Conservation (phyloP, 1,284 basidiomycete species). For the Psilocybe mexicana region DNA sequence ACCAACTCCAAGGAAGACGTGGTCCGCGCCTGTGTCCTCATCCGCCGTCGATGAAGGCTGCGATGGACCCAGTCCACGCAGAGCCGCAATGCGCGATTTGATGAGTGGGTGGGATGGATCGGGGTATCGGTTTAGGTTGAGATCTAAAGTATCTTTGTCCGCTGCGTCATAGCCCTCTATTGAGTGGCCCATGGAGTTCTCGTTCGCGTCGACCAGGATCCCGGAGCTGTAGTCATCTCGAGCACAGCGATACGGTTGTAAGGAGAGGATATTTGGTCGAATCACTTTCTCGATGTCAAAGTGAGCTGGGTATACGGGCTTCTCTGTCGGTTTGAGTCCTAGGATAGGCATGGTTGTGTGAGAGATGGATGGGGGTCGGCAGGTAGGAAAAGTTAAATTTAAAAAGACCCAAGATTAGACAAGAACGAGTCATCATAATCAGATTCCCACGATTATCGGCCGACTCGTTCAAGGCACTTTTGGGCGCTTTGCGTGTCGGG, state of each 20-base stretch:
- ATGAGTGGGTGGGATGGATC: conserved; percentile 82
- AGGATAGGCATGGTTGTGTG: conserved; percentile 39
- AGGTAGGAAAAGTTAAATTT: background rate
- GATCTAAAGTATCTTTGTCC: conserved; percentile 20
- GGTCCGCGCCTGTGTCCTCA: conserved; percentile 39
- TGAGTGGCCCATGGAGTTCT: conserved; percentile 91
- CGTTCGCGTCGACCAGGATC: conserved; percentile 97
- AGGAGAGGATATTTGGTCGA: conserved; percentile 89
- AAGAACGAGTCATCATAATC: background rate
- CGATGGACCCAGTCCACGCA: conserved; percentile 64
- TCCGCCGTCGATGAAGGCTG: conserved; percentile 8
- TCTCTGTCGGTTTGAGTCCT: conserved; percentile 35
- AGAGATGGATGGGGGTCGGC: background rate
- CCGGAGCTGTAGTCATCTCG: conserved; percentile 94
- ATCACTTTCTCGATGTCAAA: conserved; percentile 85
- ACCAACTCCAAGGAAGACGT: conserved; percentile 95
- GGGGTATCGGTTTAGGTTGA: conserved; percentile 84
- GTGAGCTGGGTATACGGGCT: conserved; percentile 64
- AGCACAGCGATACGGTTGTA: conserved; percentile 95
- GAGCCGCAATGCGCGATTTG: conserved; percentile 73
- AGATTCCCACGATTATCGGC: background rate
- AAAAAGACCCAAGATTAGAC: background rate
- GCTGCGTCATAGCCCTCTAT: conserved; percentile 19
- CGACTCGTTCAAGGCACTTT: background rate
- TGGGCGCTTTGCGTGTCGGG: too few species aligned